Evolutionary conservation across 2,329 filamentous ascomycete genomes (phyloP).

Genomic region (Stromatinia cepivora): DNA sequence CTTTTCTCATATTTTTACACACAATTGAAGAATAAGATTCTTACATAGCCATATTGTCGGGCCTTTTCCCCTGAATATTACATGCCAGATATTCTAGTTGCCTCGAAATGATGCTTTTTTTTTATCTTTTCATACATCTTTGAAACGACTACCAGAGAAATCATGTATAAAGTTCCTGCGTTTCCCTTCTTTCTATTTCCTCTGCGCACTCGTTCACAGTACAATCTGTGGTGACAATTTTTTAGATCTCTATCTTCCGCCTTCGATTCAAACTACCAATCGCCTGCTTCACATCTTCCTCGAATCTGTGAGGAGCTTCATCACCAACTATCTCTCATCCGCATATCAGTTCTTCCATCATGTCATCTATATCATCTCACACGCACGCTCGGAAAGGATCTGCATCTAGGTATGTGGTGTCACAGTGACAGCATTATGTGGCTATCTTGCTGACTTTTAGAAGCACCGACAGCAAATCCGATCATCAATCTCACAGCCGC

Average conservation of each 20-base stretch:
- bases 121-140: not conserved
- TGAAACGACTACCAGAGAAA: not conserved
- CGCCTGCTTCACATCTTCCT: not conserved
- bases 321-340: not conserved
- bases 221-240: not conserved
- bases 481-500: not conserved
- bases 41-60: not conserved
- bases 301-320: not conserved
- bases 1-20: not conserved
- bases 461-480: not conserved
- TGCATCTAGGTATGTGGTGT: slow-evolving; percentile 7
- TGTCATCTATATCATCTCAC: slow-evolving; percentile 9
- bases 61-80: not conserved
- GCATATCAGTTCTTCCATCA: not conserved
- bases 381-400: not conserved
- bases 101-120: not conserved
- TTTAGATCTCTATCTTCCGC: not conserved
- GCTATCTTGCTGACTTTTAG: slow-evolving; percentile 7
- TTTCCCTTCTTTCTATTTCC: not conserved
- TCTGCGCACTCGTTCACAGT: too few relatives aligned
- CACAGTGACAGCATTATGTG: not conserved
- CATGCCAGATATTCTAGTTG: not conserved
- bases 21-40: not conserved
- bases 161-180: not conserved
- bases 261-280: not conserved